phyloP scores from a whole-genome alignment of 1,284 basidiomycete species.

The Heterobasidion irregulare region DNA sequence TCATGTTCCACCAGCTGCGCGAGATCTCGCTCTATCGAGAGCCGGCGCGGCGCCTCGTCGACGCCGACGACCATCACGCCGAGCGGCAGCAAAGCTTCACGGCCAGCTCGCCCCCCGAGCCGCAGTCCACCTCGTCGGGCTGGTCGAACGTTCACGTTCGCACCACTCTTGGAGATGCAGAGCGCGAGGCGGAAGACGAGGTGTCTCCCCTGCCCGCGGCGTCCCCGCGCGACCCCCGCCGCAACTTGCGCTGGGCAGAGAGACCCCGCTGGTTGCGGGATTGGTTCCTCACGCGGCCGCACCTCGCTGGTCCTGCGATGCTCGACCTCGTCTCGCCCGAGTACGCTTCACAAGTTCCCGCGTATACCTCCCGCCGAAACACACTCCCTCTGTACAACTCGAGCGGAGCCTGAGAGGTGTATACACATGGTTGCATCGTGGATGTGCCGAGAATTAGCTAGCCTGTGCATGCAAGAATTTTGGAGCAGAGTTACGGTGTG shows the following conservation, averaged over 20 bases:
- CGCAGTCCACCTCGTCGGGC: not conserved
- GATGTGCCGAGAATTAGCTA: not conserved
- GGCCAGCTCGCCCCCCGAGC: not conserved
- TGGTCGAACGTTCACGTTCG: not conserved
- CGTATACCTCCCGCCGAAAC: not conserved
- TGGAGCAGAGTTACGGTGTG: not conserved
- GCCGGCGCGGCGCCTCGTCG: not conserved
- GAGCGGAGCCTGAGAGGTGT: not conserved
- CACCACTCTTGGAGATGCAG: not conserved
- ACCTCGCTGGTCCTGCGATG: not conserved
- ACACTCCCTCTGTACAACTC: not conserved
- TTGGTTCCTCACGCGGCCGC: not conserved
- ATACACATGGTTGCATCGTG: not conserved
- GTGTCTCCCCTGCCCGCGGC: not conserved
- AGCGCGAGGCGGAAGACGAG: not conserved
- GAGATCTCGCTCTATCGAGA: not conserved
- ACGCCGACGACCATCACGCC: not conserved
- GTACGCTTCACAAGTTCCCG: not conserved
- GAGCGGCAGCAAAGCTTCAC: not conserved
- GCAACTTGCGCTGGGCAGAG: not conserved
- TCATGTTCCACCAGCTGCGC: not conserved
- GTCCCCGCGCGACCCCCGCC: not conserved
- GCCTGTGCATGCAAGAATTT: not conserved
- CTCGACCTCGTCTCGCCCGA: not conserved
- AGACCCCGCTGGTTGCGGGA: not conserved